A percentile compares a stretch with the other conserved stretches of the same genome.
Conservation (phyloP, 202 grass and related monocot genomes). For the Schoenoplectus triqueter region DNA sequence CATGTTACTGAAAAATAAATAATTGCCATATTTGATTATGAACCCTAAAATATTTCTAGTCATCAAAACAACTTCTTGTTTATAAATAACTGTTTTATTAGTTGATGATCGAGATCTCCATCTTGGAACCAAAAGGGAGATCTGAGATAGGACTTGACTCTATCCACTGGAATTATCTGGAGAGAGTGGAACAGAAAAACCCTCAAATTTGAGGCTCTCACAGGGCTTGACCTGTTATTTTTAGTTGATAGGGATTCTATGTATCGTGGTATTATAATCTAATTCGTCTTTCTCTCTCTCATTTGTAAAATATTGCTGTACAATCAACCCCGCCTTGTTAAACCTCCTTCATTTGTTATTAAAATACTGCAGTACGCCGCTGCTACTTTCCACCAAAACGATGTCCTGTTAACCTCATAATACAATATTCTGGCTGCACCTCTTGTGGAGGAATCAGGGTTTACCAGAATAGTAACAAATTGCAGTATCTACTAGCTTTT, state of each 20-base stretch:
- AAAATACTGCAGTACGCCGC: neutral
- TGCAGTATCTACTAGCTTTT: neutral
- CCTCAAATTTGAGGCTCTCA: neutral
- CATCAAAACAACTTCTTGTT: neutral
- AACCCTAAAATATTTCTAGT: neutral
- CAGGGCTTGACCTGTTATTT: neutral
- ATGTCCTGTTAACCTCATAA: neutral
- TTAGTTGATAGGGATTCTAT: neutral
- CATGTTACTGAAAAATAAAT: neutral
- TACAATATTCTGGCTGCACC: neutral
- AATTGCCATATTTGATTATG: neutral
- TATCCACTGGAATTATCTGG: neutral
- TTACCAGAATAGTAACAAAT: neutral
- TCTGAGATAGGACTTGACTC: neutral
- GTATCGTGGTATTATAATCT: neutral
- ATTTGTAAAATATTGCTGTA: too few relatives aligned
- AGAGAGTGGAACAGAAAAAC: neutral
- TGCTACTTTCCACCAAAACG: neutral
- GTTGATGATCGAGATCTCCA: neutral
- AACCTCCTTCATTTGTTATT: neutral
- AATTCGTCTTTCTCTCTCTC: neutral
- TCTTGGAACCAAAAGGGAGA: neutral
- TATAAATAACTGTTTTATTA: neutral
- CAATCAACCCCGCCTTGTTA: neutral
- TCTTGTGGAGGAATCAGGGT: neutral